Percentiles rank a stretch among this genome's conserved stretches.
These are phyloP conservation scores for Ceratocystiopsis sp. DNA, from an alignment of 2,329 filamentous ascomycete genomes.

Conservation along the genomic window DNA sequence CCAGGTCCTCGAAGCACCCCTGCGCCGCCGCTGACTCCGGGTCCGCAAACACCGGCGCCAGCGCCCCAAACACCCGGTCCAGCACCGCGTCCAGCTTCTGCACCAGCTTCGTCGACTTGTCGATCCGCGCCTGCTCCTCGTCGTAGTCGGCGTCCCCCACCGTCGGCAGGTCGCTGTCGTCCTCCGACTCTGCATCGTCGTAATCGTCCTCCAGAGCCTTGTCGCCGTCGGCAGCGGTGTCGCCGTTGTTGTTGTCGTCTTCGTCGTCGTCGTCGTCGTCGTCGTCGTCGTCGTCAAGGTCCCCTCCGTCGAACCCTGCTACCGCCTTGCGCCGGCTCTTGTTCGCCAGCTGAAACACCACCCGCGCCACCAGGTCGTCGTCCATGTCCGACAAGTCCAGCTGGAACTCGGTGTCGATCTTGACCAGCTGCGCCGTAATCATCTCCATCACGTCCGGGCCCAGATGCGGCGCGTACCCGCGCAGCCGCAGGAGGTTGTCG, in stretches of 20 bases:
- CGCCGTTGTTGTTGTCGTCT: constrained; percentile 9
- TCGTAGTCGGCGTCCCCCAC: constrained; percentile 55
- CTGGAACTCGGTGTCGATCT: constrained; percentile 91
- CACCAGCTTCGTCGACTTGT: constrained; percentile 62
- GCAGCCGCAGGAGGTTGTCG: constrained; percentile 62
- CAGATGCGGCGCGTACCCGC: constrained; percentile 61
- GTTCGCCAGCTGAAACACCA: constrained; percentile 36
- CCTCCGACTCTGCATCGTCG: constrained; percentile 15
- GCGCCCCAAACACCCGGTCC: constrained; percentile 73
- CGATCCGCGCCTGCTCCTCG: constrained; percentile 45
- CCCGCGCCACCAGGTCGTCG: constrained; percentile 64
- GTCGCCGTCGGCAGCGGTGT: neutral
- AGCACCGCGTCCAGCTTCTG: constrained; percentile 84
- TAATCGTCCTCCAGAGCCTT: neutral
- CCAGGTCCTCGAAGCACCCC: constrained; percentile 58
- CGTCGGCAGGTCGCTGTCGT: constrained; percentile 43
- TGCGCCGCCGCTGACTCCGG: constrained; percentile 53
- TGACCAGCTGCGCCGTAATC: constrained; percentile 73
- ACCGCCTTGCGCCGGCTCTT: neutral
- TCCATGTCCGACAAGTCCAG: constrained; percentile 85
- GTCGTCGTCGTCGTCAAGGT: constrained; percentile 17
- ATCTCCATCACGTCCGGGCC: constrained; percentile 67
- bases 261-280: constrained; percentile 33
- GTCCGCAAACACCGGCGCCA: constrained; percentile 53
- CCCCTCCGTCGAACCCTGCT: neutral